phyloP scores from a whole-genome alignment of 306 rosid species.

The Dalbergia oliveri region DNA sequence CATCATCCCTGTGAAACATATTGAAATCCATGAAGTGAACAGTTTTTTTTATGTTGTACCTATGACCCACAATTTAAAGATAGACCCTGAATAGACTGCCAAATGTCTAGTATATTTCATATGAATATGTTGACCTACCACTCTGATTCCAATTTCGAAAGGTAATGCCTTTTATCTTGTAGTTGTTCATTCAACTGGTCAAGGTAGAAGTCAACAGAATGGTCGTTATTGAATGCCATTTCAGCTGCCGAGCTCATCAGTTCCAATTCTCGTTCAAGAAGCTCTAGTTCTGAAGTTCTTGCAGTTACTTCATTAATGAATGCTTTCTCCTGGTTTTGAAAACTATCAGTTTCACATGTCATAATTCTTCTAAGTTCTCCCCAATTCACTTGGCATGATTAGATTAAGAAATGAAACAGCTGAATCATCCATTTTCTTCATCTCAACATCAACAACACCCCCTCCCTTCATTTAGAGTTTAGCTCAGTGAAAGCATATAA shows the following conservation, averaged over 20 bases:
- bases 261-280: constrained; percentile 72
- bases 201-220: constrained; percentile 66
- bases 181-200: constrained; percentile 64
- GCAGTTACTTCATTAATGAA: constrained; percentile 49
- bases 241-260: constrained; percentile 62
- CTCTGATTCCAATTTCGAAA: constrained; percentile 63
- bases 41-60: constrained; percentile 3
- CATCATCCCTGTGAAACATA: constrained; percentile 68
- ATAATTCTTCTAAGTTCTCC: constrained; percentile 23
- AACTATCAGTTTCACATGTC: constrained; percentile 42
- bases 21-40: constrained; percentile 34
- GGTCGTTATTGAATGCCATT: constrained; percentile 62
- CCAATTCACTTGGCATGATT: constrained; percentile 36
- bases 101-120: constrained; percentile 33
- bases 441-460: not conserved
- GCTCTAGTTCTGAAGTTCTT: constrained; percentile 58
- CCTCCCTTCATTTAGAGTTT: not conserved
- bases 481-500: constrained; percentile 39
- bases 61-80: constrained; percentile 19
- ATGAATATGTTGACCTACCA: constrained; percentile 56
- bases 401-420: constrained; percentile 20
- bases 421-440: constrained; percentile 12
- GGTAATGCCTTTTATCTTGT: constrained; percentile 52
- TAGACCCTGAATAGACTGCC: not conserved
- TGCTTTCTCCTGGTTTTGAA: constrained; percentile 59